phyloP scores from a whole-genome alignment of 108 stramenopile species.

The Craspedostauros australis region DNA sequence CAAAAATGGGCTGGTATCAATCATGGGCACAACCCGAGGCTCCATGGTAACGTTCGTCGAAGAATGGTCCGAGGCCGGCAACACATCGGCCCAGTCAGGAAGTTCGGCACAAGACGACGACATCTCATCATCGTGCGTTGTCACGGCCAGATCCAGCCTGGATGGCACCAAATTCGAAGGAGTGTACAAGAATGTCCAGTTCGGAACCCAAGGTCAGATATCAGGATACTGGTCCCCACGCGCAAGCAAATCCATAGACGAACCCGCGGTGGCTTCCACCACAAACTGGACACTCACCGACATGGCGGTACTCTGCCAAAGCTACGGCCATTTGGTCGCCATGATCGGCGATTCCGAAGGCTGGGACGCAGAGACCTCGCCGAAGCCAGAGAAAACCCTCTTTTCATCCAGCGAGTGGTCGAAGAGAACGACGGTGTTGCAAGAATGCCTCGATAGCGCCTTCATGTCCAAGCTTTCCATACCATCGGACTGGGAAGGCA shows the following conservation, averaged over 20 bases:
- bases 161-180: conserved; percentile 78
- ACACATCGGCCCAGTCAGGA: conserved; percentile 15
- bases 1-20: conserved; percentile 46
- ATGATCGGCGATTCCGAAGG: conserved; percentile 36
- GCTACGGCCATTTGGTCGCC: conserved; percentile 53
- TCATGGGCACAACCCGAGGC: conserved; percentile 47
- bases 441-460: too few species aligned
- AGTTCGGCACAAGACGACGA: conserved; percentile 12
- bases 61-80: conserved; percentile 48
- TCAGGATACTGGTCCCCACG: conserved; percentile 28
- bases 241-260: not conserved
- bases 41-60: conserved; percentile 58
- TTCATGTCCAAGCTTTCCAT: too few species aligned
- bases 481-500: too few species aligned
- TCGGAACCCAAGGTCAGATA: conserved; percentile 50
- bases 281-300: conserved; percentile 1
- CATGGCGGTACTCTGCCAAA: conserved; percentile 47
- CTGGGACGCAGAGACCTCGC: too few species aligned
- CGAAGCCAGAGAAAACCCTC: too few species aligned
- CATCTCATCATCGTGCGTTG: conserved; percentile 47
- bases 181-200: conserved; percentile 48
- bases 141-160: conserved; percentile 54
- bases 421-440: conserved; percentile 4
- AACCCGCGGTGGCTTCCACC: not conserved
- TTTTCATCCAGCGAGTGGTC: not conserved